A percentile compares a stretch with the other conserved stretches of the same genome.
Conservation (phyloP, 2,329 filamentous ascomycete species). For the Epicoccum sorghinum region DNA sequence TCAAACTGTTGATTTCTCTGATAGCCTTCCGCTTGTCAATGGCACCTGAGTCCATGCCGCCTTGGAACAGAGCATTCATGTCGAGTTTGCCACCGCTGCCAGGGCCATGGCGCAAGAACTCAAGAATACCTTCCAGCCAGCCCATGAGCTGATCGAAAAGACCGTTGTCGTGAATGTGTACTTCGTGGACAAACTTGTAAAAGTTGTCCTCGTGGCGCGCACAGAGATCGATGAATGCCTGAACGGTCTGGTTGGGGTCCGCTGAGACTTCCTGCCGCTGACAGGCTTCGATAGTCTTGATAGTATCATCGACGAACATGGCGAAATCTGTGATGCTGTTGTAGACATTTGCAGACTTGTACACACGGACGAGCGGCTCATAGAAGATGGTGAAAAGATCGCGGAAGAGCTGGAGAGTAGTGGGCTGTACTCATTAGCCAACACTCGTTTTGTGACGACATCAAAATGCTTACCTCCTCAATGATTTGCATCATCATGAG, state of each 20-base stretch:
- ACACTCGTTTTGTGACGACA: not conserved
- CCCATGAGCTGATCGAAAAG: constrained; percentile 95
- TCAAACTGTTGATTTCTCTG: constrained; percentile 81
- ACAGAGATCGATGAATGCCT: constrained; percentile 96
- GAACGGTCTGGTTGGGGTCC: constrained; percentile 97
- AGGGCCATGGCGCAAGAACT: constrained; percentile 88
- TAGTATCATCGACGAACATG: constrained; percentile 89
- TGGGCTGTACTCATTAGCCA: constrained; percentile 60
- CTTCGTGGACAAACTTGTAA: constrained; percentile 98
- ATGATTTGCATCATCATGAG: constrained; percentile 95
- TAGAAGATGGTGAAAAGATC: constrained; percentile 99
- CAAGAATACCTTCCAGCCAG: constrained; percentile 94
- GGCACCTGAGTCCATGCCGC: constrained; percentile 69
- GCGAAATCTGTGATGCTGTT: constrained; percentile 97
- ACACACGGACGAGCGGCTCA: constrained; percentile 93
- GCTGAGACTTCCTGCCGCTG: constrained; percentile 82
- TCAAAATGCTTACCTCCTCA: constrained; percentile 66
- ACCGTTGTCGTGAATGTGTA: constrained; percentile 95
- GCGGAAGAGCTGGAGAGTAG: constrained; percentile 93
- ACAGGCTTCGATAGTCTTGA: constrained; percentile 73
- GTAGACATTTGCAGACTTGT: constrained; percentile 98
- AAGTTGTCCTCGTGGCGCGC: constrained; percentile 94
- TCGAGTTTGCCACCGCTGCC: constrained; percentile 80
- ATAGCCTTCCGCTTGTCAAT: constrained; percentile 77
- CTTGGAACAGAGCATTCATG: constrained; percentile 91